Conservation (phyloP, 208 protist genomes). For the Acanthamoeba sp. region DNA sequence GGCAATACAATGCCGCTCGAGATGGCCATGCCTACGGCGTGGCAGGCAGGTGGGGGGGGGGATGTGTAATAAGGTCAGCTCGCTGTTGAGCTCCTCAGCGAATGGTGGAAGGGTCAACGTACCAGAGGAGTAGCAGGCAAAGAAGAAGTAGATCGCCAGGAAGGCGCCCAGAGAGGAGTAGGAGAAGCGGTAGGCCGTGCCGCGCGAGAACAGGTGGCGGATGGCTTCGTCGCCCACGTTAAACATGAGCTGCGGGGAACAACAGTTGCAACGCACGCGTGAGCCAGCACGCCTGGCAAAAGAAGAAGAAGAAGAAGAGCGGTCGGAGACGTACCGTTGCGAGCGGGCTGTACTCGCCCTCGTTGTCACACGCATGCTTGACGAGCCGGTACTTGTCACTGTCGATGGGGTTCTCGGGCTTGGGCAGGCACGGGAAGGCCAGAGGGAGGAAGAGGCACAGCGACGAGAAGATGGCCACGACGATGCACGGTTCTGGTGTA, state of each 20-base stretch:
- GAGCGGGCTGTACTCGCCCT: slow-evolving; percentile 90
- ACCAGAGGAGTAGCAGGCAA: slow-evolving; percentile 86
- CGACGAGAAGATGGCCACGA: slow-evolving; percentile 88
- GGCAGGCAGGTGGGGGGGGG: too few relatives aligned
- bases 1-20: slow-evolving; percentile 94
- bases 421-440: slow-evolving; percentile 74
- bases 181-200: slow-evolving; percentile 91
- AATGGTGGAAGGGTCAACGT: background rate
- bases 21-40: slow-evolving; percentile 90
- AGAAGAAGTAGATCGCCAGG: slow-evolving; percentile 92
- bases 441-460: slow-evolving; percentile 85
- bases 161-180: slow-evolving; percentile 89
- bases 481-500: slow-evolving; percentile 86
- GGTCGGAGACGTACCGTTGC: slow-evolving; percentile 86
- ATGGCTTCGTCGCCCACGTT: slow-evolving; percentile 92
- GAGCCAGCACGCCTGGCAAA: background rate
- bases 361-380: slow-evolving; percentile 88
- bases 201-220: slow-evolving; percentile 92
- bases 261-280: background rate
- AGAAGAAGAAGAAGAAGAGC: background rate
- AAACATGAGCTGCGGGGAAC: slow-evolving; percentile 84
- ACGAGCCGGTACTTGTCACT: background rate
- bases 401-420: slow-evolving; percentile 80
- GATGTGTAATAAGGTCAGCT: too few relatives aligned
- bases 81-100: background rate